Evolutionary conservation across 352 stramenopile species (phyloP).

Genomic region (Pythium phragmitis): DNA sequence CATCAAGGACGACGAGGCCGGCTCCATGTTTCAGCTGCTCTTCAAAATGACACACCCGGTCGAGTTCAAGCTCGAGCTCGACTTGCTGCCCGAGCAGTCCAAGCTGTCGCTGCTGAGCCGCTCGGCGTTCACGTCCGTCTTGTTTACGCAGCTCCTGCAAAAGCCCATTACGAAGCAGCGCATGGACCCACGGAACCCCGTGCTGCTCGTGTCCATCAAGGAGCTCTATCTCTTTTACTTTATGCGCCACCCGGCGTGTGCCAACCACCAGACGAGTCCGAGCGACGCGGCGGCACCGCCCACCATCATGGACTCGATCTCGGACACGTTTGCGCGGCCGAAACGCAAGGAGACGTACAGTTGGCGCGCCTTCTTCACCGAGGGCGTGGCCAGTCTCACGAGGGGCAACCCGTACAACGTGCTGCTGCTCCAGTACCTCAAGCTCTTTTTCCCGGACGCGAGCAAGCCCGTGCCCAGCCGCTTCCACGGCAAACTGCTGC

Average conservation of each 20-base stretch:
- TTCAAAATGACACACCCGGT: constrained; percentile 75
- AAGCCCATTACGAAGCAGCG: constrained; percentile 79
- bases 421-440: constrained; percentile 78
- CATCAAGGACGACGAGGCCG: constrained; percentile 57
- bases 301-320: constrained; percentile 49
- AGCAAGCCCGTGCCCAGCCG: constrained; percentile 61
- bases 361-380: constrained; percentile 70
- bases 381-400: constrained; percentile 64
- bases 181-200: constrained; percentile 67
- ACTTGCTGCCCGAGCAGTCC: constrained; percentile 79
- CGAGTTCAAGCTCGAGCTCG: constrained; percentile 79
- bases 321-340: constrained; percentile 42
- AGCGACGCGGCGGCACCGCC: constrained; percentile 19
- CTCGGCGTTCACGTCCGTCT: constrained; percentile 55
- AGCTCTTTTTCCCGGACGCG: constrained; percentile 73
- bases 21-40: constrained; percentile 79
- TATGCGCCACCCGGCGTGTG: constrained; percentile 69
- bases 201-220: constrained; percentile 83
- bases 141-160: constrained; percentile 84
- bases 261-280: constrained; percentile 58
- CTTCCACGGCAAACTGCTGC: constrained; percentile 74
- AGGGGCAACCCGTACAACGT: constrained; percentile 84
- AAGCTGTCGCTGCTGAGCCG: constrained; percentile 74
- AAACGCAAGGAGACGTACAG: constrained; percentile 57
- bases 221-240: constrained; percentile 88